These are phyloP conservation scores for Myrica gale DNA, from an alignment of 306 rosid species.

Conservation along the genomic window DNA sequence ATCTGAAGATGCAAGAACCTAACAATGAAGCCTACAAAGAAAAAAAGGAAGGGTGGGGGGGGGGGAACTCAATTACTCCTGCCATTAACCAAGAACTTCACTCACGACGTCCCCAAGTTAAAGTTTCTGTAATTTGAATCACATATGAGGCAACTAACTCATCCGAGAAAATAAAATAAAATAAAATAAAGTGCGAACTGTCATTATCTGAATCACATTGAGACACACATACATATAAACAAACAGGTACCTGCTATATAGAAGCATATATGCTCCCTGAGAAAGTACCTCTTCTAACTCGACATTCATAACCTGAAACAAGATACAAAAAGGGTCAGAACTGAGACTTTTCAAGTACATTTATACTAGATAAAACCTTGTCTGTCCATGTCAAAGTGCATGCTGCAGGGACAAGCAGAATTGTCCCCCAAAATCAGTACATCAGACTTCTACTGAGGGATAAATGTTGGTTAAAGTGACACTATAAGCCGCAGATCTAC, in stretches of 20 bases:
- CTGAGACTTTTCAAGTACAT: slow-evolving; percentile 6
- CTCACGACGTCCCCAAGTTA: slow-evolving; percentile 3
- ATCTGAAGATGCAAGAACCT: neutral
- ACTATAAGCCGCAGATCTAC: neutral
- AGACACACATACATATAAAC: neutral
- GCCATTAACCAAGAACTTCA: neutral
- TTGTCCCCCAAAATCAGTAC: neutral
- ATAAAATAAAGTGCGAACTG: neutral
- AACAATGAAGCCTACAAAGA: neutral
- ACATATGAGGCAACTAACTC: neutral
- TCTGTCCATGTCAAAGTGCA: neutral
- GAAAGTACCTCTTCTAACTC: slow-evolving; percentile 93
- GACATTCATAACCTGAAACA: slow-evolving; percentile 60
- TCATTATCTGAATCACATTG: neutral
- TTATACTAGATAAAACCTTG: neutral
- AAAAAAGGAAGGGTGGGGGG: no score
- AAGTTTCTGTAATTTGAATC: neutral
- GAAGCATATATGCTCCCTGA: slow-evolving; percentile 94
- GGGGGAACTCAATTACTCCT: no score
- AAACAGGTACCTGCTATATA: slow-evolving; percentile 72
- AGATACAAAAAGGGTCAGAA: slow-evolving; percentile 26
- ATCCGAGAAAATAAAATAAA: no score
- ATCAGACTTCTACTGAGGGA: neutral
- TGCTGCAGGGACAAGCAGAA: neutral
- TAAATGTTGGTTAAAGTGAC: neutral